Conservation (phyloP, 176 grass and related monocot species). For the Miscanthus lutarioriparius region DNA sequence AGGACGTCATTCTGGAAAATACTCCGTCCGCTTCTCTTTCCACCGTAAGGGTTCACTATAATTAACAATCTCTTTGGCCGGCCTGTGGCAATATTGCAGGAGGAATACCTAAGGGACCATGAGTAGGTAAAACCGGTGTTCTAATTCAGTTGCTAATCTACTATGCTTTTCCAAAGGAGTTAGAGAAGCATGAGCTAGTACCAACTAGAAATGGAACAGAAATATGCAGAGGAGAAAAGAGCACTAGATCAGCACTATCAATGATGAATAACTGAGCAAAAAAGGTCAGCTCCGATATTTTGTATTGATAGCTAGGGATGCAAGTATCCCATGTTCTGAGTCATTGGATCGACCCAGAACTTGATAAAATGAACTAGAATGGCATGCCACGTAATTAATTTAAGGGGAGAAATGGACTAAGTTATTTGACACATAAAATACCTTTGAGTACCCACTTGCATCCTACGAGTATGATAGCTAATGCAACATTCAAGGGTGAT, state of each 20-base stretch:
- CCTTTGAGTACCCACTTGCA: too few species aligned
- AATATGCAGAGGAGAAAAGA: background rate
- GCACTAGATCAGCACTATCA: constrained; percentile 5
- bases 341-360: background rate
- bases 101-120: constrained; percentile 23
- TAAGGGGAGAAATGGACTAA: background rate
- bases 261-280: background rate
- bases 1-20: constrained; percentile 71
- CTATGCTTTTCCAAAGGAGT: background rate
- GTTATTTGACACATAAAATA: background rate
- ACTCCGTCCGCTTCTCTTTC: constrained; percentile 62
- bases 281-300: background rate
- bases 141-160: background rate
- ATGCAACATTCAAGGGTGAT: background rate
- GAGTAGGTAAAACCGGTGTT: constrained; percentile 3
- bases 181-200: background rate
- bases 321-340: background rate
- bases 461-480: background rate
- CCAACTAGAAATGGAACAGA: background rate
- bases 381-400: background rate
- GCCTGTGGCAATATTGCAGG: constrained; percentile 46
- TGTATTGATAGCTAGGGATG: background rate
- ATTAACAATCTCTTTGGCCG: constrained; percentile 84
- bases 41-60: constrained; percentile 95
- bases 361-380: background rate